Conservation (phyloP, 1,284 basidiomycete genomes). For the Dichomitus squalens region DNA sequence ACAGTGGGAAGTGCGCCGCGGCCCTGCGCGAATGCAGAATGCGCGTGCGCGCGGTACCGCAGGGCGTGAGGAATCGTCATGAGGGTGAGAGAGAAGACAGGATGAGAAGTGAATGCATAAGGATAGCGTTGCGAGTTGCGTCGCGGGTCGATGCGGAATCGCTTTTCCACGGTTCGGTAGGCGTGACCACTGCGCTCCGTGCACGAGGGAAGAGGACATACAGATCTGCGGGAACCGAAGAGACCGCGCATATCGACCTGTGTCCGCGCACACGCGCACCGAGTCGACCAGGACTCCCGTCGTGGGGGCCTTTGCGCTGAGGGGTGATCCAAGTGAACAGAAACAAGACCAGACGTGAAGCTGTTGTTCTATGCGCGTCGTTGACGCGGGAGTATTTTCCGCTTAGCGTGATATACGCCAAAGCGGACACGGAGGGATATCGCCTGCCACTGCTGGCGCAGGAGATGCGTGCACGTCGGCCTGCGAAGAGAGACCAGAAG, state of each 20-base stretch:
- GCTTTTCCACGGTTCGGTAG: constrained; percentile 18
- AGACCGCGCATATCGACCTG: constrained; percentile 21
- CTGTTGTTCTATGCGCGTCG: constrained; percentile 19
- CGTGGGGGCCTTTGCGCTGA: constrained; percentile 17
- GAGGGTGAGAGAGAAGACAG: constrained; percentile 4
- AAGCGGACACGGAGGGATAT: constrained; percentile 55
- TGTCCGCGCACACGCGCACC: constrained; percentile 21
- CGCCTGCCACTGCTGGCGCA: constrained; percentile 62
- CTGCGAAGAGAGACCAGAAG: constrained; percentile 25
- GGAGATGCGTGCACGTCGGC: constrained; percentile 56
- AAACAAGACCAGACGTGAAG: neutral
- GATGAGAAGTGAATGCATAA: constrained; percentile 23
- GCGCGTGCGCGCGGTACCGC: constrained; percentile 13
- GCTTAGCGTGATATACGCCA: constrained; percentile 58
- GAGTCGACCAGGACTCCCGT: constrained; percentile 21
- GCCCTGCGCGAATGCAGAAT: constrained; percentile 11
- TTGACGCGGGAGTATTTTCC: constrained; percentile 29
- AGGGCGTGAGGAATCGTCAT: constrained; percentile 9
- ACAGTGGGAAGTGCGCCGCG: constrained; percentile 13
- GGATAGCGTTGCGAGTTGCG: constrained; percentile 21
- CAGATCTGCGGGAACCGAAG: constrained; percentile 1
- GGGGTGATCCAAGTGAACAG: neutral
- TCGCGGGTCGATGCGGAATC: constrained; percentile 10
- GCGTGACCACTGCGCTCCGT: constrained; percentile 17
- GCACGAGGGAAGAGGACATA: constrained; percentile 1